A percentile compares a stretch with the other conserved stretches of the same genome.
phyloP scores from a whole-genome alignment of 2,329 filamentous ascomycete genomes.

The Fusarium paranaense region DNA sequence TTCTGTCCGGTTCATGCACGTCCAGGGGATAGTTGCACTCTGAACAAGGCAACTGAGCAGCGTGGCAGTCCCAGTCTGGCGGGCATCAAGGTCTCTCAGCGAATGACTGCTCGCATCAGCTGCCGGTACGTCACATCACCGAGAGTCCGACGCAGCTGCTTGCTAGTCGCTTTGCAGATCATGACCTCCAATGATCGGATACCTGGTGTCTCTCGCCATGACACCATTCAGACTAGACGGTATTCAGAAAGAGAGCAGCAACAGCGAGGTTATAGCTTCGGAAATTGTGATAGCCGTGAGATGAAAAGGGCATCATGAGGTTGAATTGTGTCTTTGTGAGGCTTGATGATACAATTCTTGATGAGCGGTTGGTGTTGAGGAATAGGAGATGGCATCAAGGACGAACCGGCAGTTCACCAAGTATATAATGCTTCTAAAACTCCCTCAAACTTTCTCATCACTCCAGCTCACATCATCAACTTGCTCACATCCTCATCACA shows the following conservation, averaged over 20 bases:
- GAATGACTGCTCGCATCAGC: background rate
- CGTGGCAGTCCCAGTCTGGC: background rate
- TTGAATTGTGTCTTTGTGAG: conserved; percentile 34
- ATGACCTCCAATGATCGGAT: background rate
- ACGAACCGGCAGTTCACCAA: background rate
- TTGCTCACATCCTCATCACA: conserved; percentile 20
- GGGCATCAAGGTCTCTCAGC: background rate
- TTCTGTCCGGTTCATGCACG: conserved; percentile 4
- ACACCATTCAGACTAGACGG: conserved; percentile 29
- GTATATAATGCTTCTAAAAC: conserved; percentile 36
- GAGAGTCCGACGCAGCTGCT: background rate
- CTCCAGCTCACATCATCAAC: conserved; percentile 29
- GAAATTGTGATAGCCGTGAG: conserved; percentile 32
- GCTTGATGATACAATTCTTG: conserved; percentile 37
- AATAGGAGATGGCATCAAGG: background rate
- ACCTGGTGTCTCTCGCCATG: conserved; percentile 8
- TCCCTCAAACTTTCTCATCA: conserved; percentile 38
- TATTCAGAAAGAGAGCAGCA: conserved; percentile 13
- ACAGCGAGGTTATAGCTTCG: background rate
- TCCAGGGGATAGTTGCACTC: background rate
- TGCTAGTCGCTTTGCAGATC: conserved; percentile 18
- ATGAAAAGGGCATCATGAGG: background rate
- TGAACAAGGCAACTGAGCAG: conserved; percentile 5
- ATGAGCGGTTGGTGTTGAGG: background rate
- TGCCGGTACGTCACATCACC: background rate